A percentile compares a stretch with the other conserved stretches of the same genome.
These are phyloP conservation scores for Trichoderma koningii DNA, from an alignment of 2,329 filamentous ascomycete species.

Conservation along the genomic window DNA sequence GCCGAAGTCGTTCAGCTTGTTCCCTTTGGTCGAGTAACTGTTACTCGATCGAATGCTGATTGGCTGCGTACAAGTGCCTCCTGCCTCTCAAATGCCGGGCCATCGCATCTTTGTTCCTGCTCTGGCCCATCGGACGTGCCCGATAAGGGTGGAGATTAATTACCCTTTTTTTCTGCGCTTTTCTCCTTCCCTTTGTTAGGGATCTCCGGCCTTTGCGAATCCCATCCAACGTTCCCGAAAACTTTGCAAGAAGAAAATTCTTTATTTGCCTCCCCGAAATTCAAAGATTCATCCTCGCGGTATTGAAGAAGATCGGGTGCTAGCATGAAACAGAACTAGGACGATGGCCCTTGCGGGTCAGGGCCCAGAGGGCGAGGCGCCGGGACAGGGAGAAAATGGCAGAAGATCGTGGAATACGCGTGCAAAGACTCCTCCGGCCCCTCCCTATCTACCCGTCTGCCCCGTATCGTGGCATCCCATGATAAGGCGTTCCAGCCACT, in stretches of 20 bases:
- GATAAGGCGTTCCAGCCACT: conserved; percentile 26
- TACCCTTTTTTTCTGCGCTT: conserved; percentile 8
- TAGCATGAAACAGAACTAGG: neutral
- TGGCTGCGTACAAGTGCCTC: conserved; percentile 1
- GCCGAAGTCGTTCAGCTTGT: conserved; percentile 17
- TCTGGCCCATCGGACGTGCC: conserved; percentile 16
- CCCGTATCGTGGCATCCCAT: conserved; percentile 13
- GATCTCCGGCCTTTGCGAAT: conserved; percentile 18
- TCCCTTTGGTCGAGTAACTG: conserved; percentile 22
- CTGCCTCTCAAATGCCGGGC: neutral
- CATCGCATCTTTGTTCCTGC: conserved; percentile 9
- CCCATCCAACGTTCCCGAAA: conserved; percentile 1
- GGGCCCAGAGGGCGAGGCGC: neutral
- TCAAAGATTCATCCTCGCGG: neutral
- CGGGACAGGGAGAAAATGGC: neutral
- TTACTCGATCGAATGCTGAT: conserved; percentile 28
- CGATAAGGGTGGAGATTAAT: conserved; percentile 19
- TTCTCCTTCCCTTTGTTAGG: conserved; percentile 6
- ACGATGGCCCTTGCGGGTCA: neutral
- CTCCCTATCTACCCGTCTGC: conserved; percentile 12
- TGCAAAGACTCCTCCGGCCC: neutral
- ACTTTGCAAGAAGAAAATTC: neutral
- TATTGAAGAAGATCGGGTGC: neutral
- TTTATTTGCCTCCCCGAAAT: neutral
- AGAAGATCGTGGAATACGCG: neutral